These are phyloP conservation scores for Truncatella angustata DNA, from an alignment of 2,329 filamentous ascomycete genomes.

Conservation along the genomic window DNA sequence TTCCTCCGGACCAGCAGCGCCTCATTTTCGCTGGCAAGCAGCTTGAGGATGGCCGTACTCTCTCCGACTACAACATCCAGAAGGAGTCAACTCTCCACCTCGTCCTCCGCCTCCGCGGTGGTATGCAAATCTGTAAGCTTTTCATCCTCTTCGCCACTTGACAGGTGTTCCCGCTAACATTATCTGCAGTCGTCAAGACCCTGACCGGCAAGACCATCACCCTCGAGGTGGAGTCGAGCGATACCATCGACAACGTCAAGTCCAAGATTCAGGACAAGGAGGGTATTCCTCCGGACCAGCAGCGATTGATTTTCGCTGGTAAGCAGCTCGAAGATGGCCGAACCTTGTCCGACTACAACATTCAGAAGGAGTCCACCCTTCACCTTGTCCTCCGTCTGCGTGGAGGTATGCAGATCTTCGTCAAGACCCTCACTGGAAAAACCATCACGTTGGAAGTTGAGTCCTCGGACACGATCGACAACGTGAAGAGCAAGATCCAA, in stretches of 20 bases:
- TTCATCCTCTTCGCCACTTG: too few relatives aligned
- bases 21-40: conserved; percentile 96
- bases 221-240: conserved; percentile 81
- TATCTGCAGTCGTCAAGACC: conserved; percentile 65
- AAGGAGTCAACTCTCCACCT: conserved; percentile 86
- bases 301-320: conserved; percentile 88
- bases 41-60: conserved; percentile 87
- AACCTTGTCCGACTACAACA: conserved; percentile 93
- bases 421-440: conserved; percentile 69
- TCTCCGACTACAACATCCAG: conserved; percentile 93
- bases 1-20: conserved; percentile 93
- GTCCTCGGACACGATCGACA: conserved; percentile 67
- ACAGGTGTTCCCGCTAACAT: background rate
- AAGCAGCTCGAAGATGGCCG: conserved; percentile 93
- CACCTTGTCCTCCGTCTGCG: conserved; percentile 79
- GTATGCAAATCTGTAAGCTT: conserved; percentile 70
- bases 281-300: conserved; percentile 91
- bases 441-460: conserved; percentile 69
- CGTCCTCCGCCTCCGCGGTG: conserved; percentile 83
- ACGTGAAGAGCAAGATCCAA: conserved; percentile 69
- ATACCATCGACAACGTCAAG: conserved; percentile 95
- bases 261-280: conserved; percentile 91
- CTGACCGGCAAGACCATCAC: conserved; percentile 94
- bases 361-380: conserved; percentile 85
- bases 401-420: conserved; percentile 77